Evolutionary conservation across 306 rosid genomes (phyloP), one percentile per base, ranked within the genome.

Genomic region (Rubus idaeus): DNA sequence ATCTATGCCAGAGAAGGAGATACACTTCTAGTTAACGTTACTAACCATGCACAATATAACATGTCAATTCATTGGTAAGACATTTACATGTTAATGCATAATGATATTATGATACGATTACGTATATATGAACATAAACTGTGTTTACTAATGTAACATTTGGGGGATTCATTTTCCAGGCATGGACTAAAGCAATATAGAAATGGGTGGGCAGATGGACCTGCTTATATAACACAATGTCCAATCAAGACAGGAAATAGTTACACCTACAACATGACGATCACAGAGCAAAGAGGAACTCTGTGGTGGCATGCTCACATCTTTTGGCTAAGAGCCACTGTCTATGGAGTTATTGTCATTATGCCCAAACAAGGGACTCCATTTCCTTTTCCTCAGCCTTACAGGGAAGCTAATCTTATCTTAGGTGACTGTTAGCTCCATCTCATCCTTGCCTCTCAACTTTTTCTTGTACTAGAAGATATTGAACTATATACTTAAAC

Each of bases 221-320:
- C 85, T 21, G 85, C 85, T 71, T 81, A 81, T 10, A 81, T 81
- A 2, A 82, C 85, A 23, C 85, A 82, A 50, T 82, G 85, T 72
- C 85, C 79, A 2, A 77, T 82, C 46, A 56, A 68, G 72, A 77
- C 79, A 45, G 85, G 85, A 16, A 61, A 77, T 5, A 82, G 76
- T 75, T 82, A 82, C 51, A 73, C 73, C 12, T 77, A 82, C 37
- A 74, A 77, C 60, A 41, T 82, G 67, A 77, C 63, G 16, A 72
- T 77, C 13, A 71, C 85, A 63, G 85, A 73, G 58, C 85, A 82
- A 58, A 63, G 81, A 41, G 85, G 85, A 41, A 77, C 85, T 6
- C 62, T 82, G 4, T 82, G 85, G 85, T 82, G 85, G 81, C 85
- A 82, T 56, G 85, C 85, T n/a, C 85, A 82, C 16, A 82, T 82